Conservation (phyloP, 2,329 filamentous ascomycete genomes). For the Neofusicoccum parvum region DNA sequence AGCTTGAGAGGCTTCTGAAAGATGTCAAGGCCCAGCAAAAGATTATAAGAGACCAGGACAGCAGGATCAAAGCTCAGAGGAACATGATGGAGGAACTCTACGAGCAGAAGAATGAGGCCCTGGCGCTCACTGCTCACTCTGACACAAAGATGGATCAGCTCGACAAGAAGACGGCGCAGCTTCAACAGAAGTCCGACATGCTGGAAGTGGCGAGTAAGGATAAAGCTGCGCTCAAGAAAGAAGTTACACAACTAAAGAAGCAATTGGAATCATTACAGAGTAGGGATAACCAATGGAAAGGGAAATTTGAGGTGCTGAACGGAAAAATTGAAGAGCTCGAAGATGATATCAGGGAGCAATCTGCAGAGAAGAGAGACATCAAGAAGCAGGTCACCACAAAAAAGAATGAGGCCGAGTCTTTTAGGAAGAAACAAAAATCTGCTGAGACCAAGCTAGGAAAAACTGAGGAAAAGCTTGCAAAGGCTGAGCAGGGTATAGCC, state of each 20-base stretch:
- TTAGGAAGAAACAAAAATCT: background rate
- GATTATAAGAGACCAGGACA: no score
- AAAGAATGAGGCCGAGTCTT: background rate
- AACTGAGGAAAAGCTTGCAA: background rate
- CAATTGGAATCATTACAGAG: background rate
- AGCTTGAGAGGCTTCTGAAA: no score
- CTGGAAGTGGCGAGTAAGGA: background rate
- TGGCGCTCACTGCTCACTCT: background rate
- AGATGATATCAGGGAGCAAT: background rate
- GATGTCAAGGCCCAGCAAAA: no score
- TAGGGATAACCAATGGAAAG: background rate
- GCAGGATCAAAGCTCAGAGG: no score
- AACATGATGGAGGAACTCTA: background rate
- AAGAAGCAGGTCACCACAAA: background rate
- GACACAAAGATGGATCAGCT: background rate
- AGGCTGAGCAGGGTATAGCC: accelerated
- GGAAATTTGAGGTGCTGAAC: background rate
- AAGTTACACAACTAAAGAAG: background rate
- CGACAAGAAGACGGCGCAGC: background rate
- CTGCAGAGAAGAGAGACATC: background rate
- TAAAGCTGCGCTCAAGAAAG: background rate
- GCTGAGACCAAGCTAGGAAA: background rate
- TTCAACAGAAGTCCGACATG: background rate
- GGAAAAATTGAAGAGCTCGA: background rate
- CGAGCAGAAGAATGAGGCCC: background rate